These are phyloP conservation scores for Coniosporium tulheliwenetii DNA, from an alignment of 2,329 filamentous ascomycete genomes.

Conservation along the genomic window DNA sequence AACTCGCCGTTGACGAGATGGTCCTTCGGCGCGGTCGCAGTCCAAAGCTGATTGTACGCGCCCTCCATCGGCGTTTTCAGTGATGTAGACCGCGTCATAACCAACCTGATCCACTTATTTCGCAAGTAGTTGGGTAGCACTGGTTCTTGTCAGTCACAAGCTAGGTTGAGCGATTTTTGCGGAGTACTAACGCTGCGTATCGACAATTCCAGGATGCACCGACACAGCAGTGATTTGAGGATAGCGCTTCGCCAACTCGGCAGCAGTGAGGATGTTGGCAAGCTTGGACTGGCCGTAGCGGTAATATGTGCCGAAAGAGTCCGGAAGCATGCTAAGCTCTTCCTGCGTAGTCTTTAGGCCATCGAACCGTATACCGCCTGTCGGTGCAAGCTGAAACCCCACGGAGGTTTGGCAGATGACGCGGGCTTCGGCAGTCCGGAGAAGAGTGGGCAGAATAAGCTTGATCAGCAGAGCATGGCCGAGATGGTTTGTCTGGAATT, in stretches of 20 bases:
- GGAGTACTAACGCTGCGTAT: no score
- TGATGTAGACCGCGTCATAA: no score
- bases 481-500: conserved; percentile 13
- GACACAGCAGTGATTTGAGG: conserved; percentile 14
- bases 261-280: conserved; percentile 29
- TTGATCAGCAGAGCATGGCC: conserved; percentile 12
- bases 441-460: conserved; percentile 4
- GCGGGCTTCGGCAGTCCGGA: conserved; percentile 3
- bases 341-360: not conserved
- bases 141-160: no score
- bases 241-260: conserved; percentile 23
- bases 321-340: conserved; percentile 3
- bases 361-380: not conserved
- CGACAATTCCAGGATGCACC: not conserved
- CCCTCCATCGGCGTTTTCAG: not conserved
- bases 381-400: not conserved
- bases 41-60: not conserved
- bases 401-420: conserved; percentile 6
- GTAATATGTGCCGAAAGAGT: conserved; percentile 13
- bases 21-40: conserved; percentile 4
- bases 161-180: no score
- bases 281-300: conserved; percentile 32
- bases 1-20: conserved; percentile 10
- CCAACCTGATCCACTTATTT: no score
- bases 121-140: no score